Base-by-base conservation (phyloP, 1,139 yeast genomes). In the Hanseniaspora uvarum region DNA sequence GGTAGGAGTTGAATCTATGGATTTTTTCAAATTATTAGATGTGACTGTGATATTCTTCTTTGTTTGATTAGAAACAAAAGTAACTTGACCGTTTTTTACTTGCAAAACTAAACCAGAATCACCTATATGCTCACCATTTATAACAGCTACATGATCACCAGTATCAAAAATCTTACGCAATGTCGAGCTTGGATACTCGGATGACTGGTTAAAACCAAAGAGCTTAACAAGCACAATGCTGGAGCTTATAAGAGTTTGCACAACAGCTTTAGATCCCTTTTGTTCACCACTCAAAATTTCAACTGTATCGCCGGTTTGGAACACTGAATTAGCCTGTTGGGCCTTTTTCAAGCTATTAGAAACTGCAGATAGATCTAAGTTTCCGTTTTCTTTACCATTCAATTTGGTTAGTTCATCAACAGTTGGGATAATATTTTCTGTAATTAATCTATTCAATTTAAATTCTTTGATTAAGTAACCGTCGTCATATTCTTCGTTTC, bases 101-200 rank as follows among this genome's bases (percentile, higher is more conserved):
- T 81, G 77, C 48, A 94, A 89, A 52, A 92, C 95, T 71, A 92
- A 78, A 70, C 98, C 98, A 26, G 96, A 86, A 64, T 89, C 96
- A 63, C 89, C 96, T 55, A 81, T 75, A 67, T 87, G 95, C 64
- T 84, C 87, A 64, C 98, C 98, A 65, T 83, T 86, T 47, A 86
- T 79, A 31, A 92, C 94, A 57, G 95, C 81, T 16, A 94, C 96
- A 66, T 92, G 97, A 68, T 92, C 98, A 74, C 98, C 98, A 53
- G 88, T 81, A 53, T 78, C 71, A 68, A 92, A 92, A 52, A 86
- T 80, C 67, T 92, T 92, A 64, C 97, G 79, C 63, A 92, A 74
- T 60, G 87, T 85, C 52, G 77, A 76, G 4, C 83, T 78, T 26
- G 97, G 96, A 47, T 89, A 85, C 62, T 81, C 86, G 56, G 82